phyloP scores from a whole-genome alignment of 257 asterid genomes.

The Ophiorrhiza pumila region DNA sequence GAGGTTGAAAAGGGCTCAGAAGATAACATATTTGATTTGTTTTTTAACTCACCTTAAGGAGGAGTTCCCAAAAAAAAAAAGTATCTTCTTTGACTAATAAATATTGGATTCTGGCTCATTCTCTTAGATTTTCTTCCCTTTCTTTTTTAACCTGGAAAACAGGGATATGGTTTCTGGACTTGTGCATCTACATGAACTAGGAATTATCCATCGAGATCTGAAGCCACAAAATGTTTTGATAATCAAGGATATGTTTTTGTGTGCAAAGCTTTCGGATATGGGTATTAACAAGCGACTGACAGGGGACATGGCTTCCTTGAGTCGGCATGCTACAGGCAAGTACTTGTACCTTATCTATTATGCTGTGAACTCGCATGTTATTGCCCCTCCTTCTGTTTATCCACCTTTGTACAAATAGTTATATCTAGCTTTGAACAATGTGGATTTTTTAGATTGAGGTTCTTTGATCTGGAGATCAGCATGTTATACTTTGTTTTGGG shows the following conservation, averaged over 20 bases:
- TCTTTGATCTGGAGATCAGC: neutral
- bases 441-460: neutral
- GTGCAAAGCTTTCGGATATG: slow-evolving; percentile 95
- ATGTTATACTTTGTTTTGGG: neutral
- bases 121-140: slow-evolving; percentile 8
- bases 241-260: slow-evolving; percentile 47
- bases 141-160: slow-evolving; percentile 25
- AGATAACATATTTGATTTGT: neutral
- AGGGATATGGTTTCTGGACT: slow-evolving; percentile 90
- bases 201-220: slow-evolving; percentile 89
- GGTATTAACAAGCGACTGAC: slow-evolving; percentile 90
- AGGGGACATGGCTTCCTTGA: slow-evolving; percentile 78
- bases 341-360: slow-evolving; percentile 2
- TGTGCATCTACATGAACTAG: slow-evolving; percentile 84
- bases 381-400: neutral
- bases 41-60: neutral
- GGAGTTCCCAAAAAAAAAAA: neutral
- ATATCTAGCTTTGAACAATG: neutral
- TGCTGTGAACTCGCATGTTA: neutral
- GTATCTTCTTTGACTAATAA: neutral
- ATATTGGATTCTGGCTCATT: slow-evolving; percentile 14
- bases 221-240: slow-evolving; percentile 91
- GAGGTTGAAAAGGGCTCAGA: neutral
- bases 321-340: slow-evolving; percentile 83
- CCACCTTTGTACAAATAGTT: neutral